Base-by-base conservation (phyloP, 2,329 filamentous ascomycete genomes). In the Pestalotiopsis sp. region DNA sequence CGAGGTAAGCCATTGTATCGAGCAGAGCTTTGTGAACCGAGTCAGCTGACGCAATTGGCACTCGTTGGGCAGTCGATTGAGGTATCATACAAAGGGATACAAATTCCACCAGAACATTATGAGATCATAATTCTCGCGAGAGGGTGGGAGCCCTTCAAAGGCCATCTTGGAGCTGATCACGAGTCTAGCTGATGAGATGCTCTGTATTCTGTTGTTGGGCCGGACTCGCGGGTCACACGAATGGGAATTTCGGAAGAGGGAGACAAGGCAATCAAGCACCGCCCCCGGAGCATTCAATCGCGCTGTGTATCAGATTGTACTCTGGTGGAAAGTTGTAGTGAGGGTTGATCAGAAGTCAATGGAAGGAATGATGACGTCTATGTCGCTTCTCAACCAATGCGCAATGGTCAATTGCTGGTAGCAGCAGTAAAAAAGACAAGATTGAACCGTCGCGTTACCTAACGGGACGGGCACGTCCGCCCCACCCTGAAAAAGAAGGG, bases 1-100 rank as follows among this genome's bases (percentile, higher is more conserved):
- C 67, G 89, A 87, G n/a, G 86, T 82, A 68, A 91, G 69, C 91
- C 92, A 97, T 89, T 97, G 94, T 25, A 89, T 65, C 1, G 89
- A 87, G 0, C 91, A 91, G 71, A 94, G 76, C 94, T 97, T 70
- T 6, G 61, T 17, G 20, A 72, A 64, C n/a, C 17, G 45, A 23
- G 49, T 66, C 49, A 58, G 41, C 13, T 57, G 12, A 4, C 9
- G 52, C 45, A 38, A 20, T 2, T 12, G 14, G n/a, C n/a, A 38
- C n/a, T 31, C 27, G n/a, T 61, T n/a, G 9, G 11, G 12, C 12
- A 31, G 11, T 2, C 12, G 17, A 49, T 23, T 45, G 7, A 61
- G 36, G 61, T 57, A 23, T 73, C 84, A 63, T 79, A 90, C 88
- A 23, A 87, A 64, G 1, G 87, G 87, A 68, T 85, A 89, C 71